Evolutionary conservation across 352 stramenopile genomes (phyloP), one percentile per base, ranked within the genome.

Genomic region (Globisporangium perplexum): DNA sequence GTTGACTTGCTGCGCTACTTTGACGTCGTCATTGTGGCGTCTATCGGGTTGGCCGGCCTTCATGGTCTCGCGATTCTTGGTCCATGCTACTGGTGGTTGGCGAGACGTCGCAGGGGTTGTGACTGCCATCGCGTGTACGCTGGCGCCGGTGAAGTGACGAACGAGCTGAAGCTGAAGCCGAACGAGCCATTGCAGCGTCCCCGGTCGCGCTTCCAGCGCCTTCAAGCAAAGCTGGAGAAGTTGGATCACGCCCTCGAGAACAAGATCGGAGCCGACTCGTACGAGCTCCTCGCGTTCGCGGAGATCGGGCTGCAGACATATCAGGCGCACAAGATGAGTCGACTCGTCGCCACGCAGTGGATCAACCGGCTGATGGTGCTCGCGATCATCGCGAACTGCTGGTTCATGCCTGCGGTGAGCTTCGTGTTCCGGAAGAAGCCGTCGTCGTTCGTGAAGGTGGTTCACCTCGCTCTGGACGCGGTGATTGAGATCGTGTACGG

Each of bases 351-450:
- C 7, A 44, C n/a, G 24, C 14, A 28, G 41, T 67, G 59, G 63
- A 56, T 64, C 38, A 64, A 61, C 26, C 43, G 59, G 5, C 18
- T 66, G 2, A 60, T 45, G 26, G 50, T 52, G 18, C 12, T 45
- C 22, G 44, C 58, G n/a, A 47, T 71, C 22, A 42, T 68, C 22
- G 26, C 59, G 7, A 71, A 71, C 38, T 71, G 63, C 45, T 67
- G 54, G 52, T 60, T 59, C 23, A 65, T 56, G n/a, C 59, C 55
- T 11, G 30, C 63, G 7, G 18, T 59, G n/a, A 39, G 53, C n/a
- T 41, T 45, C 15, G 11, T 57, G 22, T 36, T 62, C 30, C 36
- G 15, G 17, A 50, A 57, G 20, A 24, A 39, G n/a, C 30, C 57
- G 0, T 10, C 54, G 17, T 24, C 53, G 20, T 57, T 65, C 7